phyloP scores from a whole-genome alignment of 2,329 filamentous ascomycete species.

The Epichloe uncinata region DNA sequence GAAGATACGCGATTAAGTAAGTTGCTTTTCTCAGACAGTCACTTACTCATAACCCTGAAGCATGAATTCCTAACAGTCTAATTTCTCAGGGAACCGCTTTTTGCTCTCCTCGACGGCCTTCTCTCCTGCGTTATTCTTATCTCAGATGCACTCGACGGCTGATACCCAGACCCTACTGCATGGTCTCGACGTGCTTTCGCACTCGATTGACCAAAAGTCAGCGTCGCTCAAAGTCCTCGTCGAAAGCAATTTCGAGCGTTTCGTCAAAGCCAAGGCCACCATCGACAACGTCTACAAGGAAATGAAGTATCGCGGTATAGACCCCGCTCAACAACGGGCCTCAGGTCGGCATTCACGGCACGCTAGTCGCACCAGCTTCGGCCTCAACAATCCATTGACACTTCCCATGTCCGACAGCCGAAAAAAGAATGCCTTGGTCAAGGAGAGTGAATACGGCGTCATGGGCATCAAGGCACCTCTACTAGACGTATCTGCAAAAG shows the following conservation, averaged over 20 bases:
- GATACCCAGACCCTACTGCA: constrained; percentile 69
- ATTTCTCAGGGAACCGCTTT: constrained; percentile 64
- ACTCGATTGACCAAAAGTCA: constrained; percentile 94
- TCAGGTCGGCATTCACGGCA: constrained; percentile 47
- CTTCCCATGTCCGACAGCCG: constrained; percentile 38
- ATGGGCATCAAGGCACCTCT: constrained; percentile 79
- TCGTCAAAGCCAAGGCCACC: constrained; percentile 91
- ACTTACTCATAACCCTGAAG: constrained; percentile 1
- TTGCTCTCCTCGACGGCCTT: constrained; percentile 92
- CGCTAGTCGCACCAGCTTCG: constrained; percentile 51
- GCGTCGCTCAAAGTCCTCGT: constrained; percentile 92
- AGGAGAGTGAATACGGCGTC: constrained; percentile 86
- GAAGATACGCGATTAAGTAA: constrained; percentile 66
- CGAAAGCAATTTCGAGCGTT: constrained; percentile 95
- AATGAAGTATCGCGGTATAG: constrained; percentile 65
- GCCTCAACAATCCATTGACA: constrained; percentile 24
- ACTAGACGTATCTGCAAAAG: constrained; percentile 81
- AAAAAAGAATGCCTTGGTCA: constrained; percentile 87
- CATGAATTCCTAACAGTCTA: constrained; percentile 8
- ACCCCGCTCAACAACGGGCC: constrained; percentile 32
- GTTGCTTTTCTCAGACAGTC: constrained; percentile 18
- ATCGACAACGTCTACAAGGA: constrained; percentile 98
- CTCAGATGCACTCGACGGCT: constrained; percentile 76
- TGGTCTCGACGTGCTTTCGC: constrained; percentile 74
- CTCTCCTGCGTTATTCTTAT: constrained; percentile 81